A percentile compares a stretch with the other conserved stretches of the same genome.
These are phyloP conservation scores for Astragalus membranaceus DNA, from an alignment of 306 rosid genomes.

Conservation along the genomic window DNA sequence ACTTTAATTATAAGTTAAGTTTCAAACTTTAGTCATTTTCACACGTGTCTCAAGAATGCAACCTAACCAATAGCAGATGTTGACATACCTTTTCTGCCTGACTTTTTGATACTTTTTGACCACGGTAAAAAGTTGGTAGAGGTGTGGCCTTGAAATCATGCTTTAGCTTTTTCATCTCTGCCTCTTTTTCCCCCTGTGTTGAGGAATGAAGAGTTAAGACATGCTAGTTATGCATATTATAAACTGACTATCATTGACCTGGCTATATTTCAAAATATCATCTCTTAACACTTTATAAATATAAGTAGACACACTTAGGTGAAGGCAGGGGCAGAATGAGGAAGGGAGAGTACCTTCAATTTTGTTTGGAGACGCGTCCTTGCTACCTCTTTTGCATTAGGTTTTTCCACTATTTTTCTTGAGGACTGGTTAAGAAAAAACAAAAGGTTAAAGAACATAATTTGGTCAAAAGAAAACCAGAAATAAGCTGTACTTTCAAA, in stretches of 20 bases:
- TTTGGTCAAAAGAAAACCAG: conserved; percentile 3
- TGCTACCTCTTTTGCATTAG: conserved; percentile 34
- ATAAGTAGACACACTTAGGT: conserved; percentile 1
- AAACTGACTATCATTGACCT: not conserved
- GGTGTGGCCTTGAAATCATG: conserved; percentile 54
- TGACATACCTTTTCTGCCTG: conserved; percentile 44
- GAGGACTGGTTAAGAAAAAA: conserved; percentile 19
- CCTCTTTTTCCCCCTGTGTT: conserved; percentile 51
- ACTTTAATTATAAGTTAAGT: conserved; percentile 14
- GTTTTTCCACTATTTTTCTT: conserved; percentile 42
- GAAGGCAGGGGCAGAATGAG: conserved; percentile 9
- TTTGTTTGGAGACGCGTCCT: conserved; percentile 47
- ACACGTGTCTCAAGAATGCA: not conserved
- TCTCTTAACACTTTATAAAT: not conserved
- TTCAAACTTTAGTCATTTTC: conserved; percentile 6
- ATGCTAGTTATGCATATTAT: conserved; percentile 1
- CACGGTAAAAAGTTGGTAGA: conserved; percentile 35
- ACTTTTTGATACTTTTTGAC: conserved; percentile 41
- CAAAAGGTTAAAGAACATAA: not conserved
- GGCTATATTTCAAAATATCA: not conserved
- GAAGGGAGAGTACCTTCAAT: conserved; percentile 45
- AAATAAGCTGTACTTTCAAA: not conserved
- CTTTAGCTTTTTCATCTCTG: conserved; percentile 40
- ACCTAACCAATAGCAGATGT: not conserved
- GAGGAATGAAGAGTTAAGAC: conserved; percentile 17